A percentile compares a stretch with the other conserved stretches of the same genome.
Evolutionary conservation across 164 flowering plant species (phyloP).

Genomic region (Pachysandra terminalis): DNA sequence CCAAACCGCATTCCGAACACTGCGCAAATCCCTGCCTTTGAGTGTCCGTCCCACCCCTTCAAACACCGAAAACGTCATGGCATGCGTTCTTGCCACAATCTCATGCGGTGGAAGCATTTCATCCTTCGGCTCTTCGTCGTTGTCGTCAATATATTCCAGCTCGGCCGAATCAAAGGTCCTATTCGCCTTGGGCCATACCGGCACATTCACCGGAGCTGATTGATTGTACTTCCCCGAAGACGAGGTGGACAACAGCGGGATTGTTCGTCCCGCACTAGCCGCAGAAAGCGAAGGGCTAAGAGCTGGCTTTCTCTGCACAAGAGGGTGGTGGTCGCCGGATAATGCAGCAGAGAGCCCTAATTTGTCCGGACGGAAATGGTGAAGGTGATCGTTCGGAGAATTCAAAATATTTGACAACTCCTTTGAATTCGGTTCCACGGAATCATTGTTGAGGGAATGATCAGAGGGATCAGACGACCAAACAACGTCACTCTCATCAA

Average conservation of each 20-base stretch:
- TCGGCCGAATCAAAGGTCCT: background rate
- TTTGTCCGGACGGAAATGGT: slow-evolving; percentile 19
- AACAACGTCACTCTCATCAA: slow-evolving; percentile 51
- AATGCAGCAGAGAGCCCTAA: slow-evolving; percentile 51
- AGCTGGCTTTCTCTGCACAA: slow-evolving; percentile 30
- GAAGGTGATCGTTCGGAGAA: slow-evolving; percentile 10
- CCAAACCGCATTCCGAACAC: slow-evolving; percentile 50
- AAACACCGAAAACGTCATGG: slow-evolving; percentile 46
- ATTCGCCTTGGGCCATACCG: slow-evolving; percentile 36
- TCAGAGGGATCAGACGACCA: slow-evolving; percentile 39
- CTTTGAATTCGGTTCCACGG: slow-evolving; percentile 2
- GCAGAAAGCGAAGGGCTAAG: slow-evolving; percentile 36
- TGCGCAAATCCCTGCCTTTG: slow-evolving; percentile 57
- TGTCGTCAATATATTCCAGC: slow-evolving; percentile 17
- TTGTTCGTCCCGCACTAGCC: slow-evolving; percentile 26
- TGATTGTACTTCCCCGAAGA: slow-evolving; percentile 20
- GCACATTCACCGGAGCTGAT: slow-evolving; percentile 57
- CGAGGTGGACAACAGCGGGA: slow-evolving; percentile 22
- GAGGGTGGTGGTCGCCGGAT: slow-evolving; percentile 25
- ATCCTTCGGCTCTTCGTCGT: slow-evolving; percentile 25
- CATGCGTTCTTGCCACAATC: slow-evolving; percentile 49
- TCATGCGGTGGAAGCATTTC: slow-evolving; percentile 62
- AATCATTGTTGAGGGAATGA: slow-evolving; percentile 7
- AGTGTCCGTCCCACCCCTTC: slow-evolving; percentile 74
- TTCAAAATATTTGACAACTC: slow-evolving; percentile 11